A percentile compares a stretch with the other conserved stretches of the same genome.
Conservation (phyloP, 192 early-diverging fungal species). For the Funneliformis mosseae region DNA sequence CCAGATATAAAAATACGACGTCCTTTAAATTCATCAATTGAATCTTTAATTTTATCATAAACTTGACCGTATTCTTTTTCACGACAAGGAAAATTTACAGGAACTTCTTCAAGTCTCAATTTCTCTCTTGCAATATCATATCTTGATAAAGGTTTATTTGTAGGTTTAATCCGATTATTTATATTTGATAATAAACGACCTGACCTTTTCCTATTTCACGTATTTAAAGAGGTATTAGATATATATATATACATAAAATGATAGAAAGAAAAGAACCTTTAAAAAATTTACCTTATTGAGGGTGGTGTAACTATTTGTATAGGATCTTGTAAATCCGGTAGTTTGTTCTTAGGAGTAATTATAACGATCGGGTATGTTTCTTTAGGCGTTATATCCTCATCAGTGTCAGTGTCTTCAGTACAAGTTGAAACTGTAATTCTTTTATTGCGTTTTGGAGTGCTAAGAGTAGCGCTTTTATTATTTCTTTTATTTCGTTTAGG, state of each 20-base stretch:
- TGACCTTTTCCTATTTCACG: neutral
- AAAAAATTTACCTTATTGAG: neutral
- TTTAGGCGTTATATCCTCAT: neutral
- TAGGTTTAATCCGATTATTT: conserved; percentile 25
- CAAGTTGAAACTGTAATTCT: neutral
- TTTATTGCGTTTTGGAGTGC: neutral
- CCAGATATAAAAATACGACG: conserved; percentile 94
- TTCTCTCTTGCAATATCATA: conserved; percentile 71
- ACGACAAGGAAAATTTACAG: conserved; percentile 89
- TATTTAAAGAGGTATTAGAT: neutral
- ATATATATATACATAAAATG: neutral
- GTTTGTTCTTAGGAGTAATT: neutral
- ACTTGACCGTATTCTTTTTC: conserved; percentile 90
- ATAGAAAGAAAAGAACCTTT: too few relatives aligned
- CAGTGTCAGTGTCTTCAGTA: neutral
- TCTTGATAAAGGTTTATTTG: conserved; percentile 39
- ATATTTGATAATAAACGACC: neutral
- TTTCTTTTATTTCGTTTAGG: too few relatives aligned
- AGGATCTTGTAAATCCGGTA: neutral
- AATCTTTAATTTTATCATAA: conserved; percentile 69
- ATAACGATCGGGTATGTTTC: neutral
- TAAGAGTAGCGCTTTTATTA: neutral
- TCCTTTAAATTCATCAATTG: conserved; percentile 82
- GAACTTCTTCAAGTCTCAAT: conserved; percentile 90
- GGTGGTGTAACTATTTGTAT: neutral